Conservation (phyloP, 306 rosid genomes). For the Cercis canadensis region DNA sequence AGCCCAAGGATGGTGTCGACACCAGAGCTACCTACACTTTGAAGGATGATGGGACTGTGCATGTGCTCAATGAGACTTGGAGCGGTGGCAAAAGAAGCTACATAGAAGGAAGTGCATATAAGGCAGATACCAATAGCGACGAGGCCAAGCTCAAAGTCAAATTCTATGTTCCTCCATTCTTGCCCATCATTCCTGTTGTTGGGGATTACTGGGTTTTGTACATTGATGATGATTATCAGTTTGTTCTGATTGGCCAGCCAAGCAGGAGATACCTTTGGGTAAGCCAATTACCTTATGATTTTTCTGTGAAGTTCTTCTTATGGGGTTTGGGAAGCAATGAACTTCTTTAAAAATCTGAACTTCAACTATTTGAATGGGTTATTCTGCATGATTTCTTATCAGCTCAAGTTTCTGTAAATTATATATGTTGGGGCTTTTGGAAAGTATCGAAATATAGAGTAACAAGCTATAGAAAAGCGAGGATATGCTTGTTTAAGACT, state of each 20-base stretch:
- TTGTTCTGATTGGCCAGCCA: conserved; percentile 84
- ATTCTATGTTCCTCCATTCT: conserved; percentile 83
- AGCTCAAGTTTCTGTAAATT: background rate
- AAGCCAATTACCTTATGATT: conserved; percentile 16
- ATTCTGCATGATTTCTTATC: background rate
- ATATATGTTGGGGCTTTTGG: background rate
- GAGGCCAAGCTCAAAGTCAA: conserved; percentile 92
- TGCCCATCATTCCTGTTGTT: conserved; percentile 76
- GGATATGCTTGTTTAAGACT: too few relatives aligned
- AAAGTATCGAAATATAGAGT: too few relatives aligned
- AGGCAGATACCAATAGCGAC: conserved; percentile 70
- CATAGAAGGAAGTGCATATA: conserved; percentile 78
- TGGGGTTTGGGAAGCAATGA: background rate
- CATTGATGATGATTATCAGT: conserved; percentile 70
- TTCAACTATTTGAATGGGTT: background rate
- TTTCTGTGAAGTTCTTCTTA: background rate
- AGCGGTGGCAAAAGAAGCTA: conserved; percentile 53
- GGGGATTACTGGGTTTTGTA: conserved; percentile 92
- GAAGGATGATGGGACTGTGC: conserved; percentile 61
- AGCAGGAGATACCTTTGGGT: conserved; percentile 85
- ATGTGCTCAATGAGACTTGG: conserved; percentile 92
- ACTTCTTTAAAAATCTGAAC: background rate
- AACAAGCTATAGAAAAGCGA: too few relatives aligned
- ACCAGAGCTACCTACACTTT: conserved; percentile 92
- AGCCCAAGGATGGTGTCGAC: conserved; percentile 68